These are phyloP conservation scores for Ceriops zippeliana DNA, from an alignment of 345 rosid species.

Conservation along the genomic window DNA sequence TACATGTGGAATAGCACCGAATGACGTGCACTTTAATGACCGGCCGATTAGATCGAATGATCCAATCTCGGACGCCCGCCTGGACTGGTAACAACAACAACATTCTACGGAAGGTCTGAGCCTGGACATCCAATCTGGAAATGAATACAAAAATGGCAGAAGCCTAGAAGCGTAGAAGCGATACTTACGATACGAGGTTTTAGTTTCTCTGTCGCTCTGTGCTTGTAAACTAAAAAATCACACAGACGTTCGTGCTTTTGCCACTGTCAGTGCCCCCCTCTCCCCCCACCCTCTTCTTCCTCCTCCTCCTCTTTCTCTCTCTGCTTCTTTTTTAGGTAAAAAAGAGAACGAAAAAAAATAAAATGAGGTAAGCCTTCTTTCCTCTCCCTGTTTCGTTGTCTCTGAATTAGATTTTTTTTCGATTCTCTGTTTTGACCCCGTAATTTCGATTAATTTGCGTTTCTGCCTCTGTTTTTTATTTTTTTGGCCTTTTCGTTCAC, in stretches of 20 bases:
- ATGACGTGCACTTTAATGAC: not conserved
- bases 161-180: not conserved
- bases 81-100: too few species aligned
- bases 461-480: not conserved
- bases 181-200: not conserved
- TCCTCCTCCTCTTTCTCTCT: not conserved
- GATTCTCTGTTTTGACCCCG: not conserved
- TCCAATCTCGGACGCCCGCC: not conserved
- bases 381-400: not conserved
- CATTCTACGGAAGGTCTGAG: not conserved
- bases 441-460: constrained; percentile 7
- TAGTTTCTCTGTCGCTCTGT: not conserved
- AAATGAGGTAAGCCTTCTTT: constrained; percentile 35
- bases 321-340: constrained; percentile 31
- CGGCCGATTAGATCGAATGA: not conserved
- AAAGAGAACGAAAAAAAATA: not conserved
- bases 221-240: too few species aligned
- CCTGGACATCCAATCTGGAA: not conserved
- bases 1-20: too few species aligned
- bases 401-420: not conserved
- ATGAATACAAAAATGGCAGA: constrained; percentile 4
- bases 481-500: not conserved
- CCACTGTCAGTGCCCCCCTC: too few species aligned
- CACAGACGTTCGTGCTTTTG: too few species aligned
- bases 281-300: too few species aligned